Evolutionary conservation across 2,329 filamentous ascomycete species (phyloP).

Genomic region (Arthrobotrys iridis): DNA sequence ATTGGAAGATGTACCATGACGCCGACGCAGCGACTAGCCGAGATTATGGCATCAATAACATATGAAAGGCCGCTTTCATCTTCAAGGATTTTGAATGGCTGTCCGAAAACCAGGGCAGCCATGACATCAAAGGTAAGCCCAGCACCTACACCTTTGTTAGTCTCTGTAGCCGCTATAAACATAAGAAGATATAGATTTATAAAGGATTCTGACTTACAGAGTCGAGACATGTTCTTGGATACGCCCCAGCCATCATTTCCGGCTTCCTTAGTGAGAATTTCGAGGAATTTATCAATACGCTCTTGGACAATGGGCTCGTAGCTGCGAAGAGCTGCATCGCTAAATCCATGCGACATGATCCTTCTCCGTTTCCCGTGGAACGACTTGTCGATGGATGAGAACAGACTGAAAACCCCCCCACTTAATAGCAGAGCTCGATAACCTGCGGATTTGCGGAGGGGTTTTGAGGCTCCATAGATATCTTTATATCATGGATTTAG

Average conservation of each 20-base stretch:
- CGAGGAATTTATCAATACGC: constrained; percentile 74
- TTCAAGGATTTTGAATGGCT: constrained; percentile 66
- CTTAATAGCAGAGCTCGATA: constrained; percentile 24
- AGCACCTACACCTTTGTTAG: constrained; percentile 44
- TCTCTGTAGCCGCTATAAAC: constrained; percentile 56
- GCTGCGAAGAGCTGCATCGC: constrained; percentile 72
- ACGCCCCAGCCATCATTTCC: constrained; percentile 68
- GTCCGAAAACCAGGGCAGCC: constrained; percentile 66
- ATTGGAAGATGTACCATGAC: constrained; percentile 34
- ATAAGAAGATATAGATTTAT: not conserved
- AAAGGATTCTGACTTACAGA: constrained; percentile 55
- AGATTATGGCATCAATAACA: constrained; percentile 40
- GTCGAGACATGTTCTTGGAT: constrained; percentile 70
- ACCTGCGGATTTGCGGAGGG: constrained; percentile 57
- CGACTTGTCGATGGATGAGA: constrained; percentile 75
- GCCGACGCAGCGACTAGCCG: constrained; percentile 26
- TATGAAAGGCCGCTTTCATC: constrained; percentile 69
- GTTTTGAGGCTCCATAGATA: constrained; percentile 62
- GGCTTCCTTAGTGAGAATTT: constrained; percentile 66
- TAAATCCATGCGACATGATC: constrained; percentile 77
- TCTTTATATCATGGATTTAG: constrained; percentile 58
- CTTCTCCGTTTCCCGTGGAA: constrained; percentile 76
- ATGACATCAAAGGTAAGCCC: constrained; percentile 65
- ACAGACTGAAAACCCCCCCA: constrained; percentile 70
- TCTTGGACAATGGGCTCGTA: constrained; percentile 74